Evolutionary conservation across 1,284 basidiomycete genomes (phyloP).

Genomic region (Puccinia horiana): DNA sequence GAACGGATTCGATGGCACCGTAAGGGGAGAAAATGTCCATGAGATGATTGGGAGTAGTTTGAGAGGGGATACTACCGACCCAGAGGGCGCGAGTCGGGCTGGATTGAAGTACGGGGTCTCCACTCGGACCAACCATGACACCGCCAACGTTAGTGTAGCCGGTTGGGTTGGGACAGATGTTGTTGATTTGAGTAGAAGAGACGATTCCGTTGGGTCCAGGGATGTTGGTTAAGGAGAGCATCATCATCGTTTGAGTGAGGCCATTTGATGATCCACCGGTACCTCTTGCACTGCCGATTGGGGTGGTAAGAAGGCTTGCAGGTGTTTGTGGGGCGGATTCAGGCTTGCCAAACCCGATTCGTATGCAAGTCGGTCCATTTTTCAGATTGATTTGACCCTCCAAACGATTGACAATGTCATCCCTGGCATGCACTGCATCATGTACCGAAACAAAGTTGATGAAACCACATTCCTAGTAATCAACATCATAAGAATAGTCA

Average conservation of each 20-base stretch:
- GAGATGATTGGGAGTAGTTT: constrained; percentile 87
- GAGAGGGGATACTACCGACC: constrained; percentile 92
- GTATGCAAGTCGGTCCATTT: constrained; percentile 87
- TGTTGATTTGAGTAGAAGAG: constrained; percentile 50
- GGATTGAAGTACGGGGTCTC: constrained; percentile 57
- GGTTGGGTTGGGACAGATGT: constrained; percentile 21
- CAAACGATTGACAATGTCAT: constrained; percentile 90
- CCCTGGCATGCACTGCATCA: constrained; percentile 91
- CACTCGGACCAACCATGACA: constrained; percentile 37
- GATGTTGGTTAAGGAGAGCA: constrained; percentile 53
- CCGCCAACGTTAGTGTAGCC: constrained; percentile 37
- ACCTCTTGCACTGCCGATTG: constrained; percentile 58
- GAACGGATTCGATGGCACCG: constrained; percentile 92
- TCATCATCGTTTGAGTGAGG: constrained; percentile 52
- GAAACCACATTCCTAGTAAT: constrained; percentile 87
- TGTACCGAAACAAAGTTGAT: constrained; percentile 95
- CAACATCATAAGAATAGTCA: not conserved
- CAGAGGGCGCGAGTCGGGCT: constrained; percentile 88
- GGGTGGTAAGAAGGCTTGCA: constrained; percentile 65
- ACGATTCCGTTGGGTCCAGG: constrained; percentile 47
- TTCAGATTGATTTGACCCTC: constrained; percentile 85
- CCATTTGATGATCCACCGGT: constrained; percentile 64
- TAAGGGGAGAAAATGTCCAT: constrained; percentile 88
- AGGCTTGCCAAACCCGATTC: constrained; percentile 96
- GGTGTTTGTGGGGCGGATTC: constrained; percentile 87